phyloP scores from a whole-genome alignment of 2,329 filamentous ascomycete genomes.

The Teratosphaeria pseudoeucalypti region DNA sequence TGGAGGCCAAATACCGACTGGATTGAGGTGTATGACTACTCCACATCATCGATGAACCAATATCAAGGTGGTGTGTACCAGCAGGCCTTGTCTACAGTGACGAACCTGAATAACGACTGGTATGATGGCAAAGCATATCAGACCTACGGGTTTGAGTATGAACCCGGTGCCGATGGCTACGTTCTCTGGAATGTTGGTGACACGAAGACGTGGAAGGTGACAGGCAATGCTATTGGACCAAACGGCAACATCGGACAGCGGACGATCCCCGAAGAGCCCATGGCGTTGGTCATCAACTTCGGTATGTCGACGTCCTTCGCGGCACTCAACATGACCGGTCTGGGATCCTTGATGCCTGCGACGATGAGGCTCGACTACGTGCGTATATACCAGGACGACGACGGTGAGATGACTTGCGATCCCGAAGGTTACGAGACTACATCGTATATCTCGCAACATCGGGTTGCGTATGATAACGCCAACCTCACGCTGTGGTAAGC shows the following conservation, averaged over 20 bases:
- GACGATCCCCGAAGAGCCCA: slow-evolving; percentile 55
- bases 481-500: slow-evolving; percentile 55
- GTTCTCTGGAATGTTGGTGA: slow-evolving; percentile 61
- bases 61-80: slow-evolving; percentile 55
- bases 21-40: slow-evolving; percentile 53
- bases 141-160: slow-evolving; percentile 53
- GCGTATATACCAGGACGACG: slow-evolving; percentile 57
- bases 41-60: slow-evolving; percentile 46
- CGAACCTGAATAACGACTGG: slow-evolving; percentile 55
- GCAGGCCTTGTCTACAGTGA: slow-evolving; percentile 51
- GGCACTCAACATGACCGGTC: slow-evolving; percentile 46
- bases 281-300: slow-evolving; percentile 58
- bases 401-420: slow-evolving; percentile 52
- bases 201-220: slow-evolving; percentile 54
- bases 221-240: slow-evolving; percentile 49
- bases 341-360: slow-evolving; percentile 48
- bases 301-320: slow-evolving; percentile 61
- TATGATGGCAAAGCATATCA: slow-evolving; percentile 56
- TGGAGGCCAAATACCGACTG: slow-evolving; percentile 53
- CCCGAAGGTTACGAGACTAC: slow-evolving; percentile 58
- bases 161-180: slow-evolving; percentile 47
- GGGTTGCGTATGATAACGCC: slow-evolving; percentile 50
- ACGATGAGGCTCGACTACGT: slow-evolving; percentile 60
- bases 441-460: slow-evolving; percentile 53
- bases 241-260: slow-evolving; percentile 62